These are phyloP conservation scores for Neonectria ditissima DNA, from an alignment of 2,329 filamentous ascomycete species.

Conservation along the genomic window DNA sequence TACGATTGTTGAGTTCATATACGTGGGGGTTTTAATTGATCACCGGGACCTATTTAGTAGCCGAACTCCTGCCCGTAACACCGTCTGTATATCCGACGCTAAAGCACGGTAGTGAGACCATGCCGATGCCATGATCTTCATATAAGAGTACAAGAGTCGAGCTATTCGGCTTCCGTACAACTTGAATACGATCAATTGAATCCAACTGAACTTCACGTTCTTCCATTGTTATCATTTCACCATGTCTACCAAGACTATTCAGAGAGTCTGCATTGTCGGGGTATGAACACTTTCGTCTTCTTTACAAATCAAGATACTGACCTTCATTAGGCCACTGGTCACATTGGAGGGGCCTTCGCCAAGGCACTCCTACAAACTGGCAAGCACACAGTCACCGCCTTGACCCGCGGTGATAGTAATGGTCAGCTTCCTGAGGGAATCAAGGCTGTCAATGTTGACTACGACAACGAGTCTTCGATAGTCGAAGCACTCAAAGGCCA, in stretches of 20 bases:
- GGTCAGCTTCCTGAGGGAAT: slow-evolving; percentile 59
- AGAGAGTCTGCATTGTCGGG: slow-evolving; percentile 61
- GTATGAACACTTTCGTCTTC: slow-evolving; percentile 49
- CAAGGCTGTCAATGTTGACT: slow-evolving; percentile 56
- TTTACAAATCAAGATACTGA: not conserved
- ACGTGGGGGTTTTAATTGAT: not conserved
- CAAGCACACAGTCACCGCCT: slow-evolving; percentile 63
- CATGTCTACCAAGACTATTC: slow-evolving; percentile 39
- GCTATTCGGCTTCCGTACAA: not conserved
- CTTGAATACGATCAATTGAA: not conserved
- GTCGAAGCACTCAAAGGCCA: slow-evolving; percentile 64
- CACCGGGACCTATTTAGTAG: not conserved
- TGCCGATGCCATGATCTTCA: not conserved
- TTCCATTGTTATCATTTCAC: not conserved
- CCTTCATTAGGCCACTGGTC: slow-evolving; percentile 48
- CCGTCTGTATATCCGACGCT: not conserved
- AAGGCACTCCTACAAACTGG: slow-evolving; percentile 57
- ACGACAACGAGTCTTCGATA: slow-evolving; percentile 57
- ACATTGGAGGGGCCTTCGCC: slow-evolving; percentile 54
- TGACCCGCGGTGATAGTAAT: slow-evolving; percentile 58
- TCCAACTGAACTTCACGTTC: not conserved
- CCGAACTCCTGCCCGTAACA: not conserved
- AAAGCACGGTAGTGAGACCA: not conserved
- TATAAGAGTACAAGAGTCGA: not conserved
- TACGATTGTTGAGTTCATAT: not conserved